A percentile compares a stretch with the other conserved stretches of the same genome.
Evolutionary conservation across 441 rosid genomes (phyloP).

Genomic region (Brassica hybrid): DNA sequence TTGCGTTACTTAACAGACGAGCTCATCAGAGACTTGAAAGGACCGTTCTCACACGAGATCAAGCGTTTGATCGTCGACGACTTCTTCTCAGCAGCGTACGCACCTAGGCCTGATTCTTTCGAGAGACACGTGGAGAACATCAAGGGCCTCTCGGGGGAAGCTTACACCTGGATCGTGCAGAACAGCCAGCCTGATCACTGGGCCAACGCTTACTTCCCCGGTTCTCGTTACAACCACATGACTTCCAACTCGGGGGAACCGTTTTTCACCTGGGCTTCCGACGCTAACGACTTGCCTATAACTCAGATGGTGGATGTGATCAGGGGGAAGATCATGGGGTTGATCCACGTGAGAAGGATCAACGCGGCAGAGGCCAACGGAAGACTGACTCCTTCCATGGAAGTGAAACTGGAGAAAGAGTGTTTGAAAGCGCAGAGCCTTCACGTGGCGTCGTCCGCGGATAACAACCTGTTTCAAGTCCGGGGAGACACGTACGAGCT

Average conservation of each 20-base stretch:
- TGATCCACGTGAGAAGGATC: constrained; percentile 56
- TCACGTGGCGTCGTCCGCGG: constrained; percentile 58
- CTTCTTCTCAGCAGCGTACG: constrained; percentile 73
- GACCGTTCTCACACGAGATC: constrained; percentile 87
- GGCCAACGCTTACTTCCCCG: constrained; percentile 86
- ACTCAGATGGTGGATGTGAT: constrained; percentile 91
- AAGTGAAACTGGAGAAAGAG: constrained; percentile 77
- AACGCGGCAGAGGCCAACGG: constrained; percentile 65
- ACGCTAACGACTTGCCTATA: constrained; percentile 83
- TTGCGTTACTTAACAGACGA: constrained; percentile 72
- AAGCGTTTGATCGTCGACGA: constrained; percentile 80
- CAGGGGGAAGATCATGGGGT: constrained; percentile 70
- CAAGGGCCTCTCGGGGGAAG: constrained; percentile 76
- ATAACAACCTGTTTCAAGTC: constrained; percentile 73
- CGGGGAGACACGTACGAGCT: constrained; percentile 77
- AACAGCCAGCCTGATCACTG: constrained; percentile 83
- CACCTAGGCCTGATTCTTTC: constrained; percentile 63
- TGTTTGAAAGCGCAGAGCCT: constrained; percentile 52
- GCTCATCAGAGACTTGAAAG: constrained; percentile 81
- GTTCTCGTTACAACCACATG: constrained; percentile 87
- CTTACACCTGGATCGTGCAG: constrained; percentile 77
- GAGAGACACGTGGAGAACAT: constrained; percentile 69
- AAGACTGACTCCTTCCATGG: constrained; percentile 77
- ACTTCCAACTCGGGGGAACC: constrained; percentile 79
- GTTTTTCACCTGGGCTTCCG: constrained; percentile 83